These are phyloP conservation scores for Sclerotinia minor DNA, from an alignment of 2,329 filamentous ascomycete species.

Conservation along the genomic window DNA sequence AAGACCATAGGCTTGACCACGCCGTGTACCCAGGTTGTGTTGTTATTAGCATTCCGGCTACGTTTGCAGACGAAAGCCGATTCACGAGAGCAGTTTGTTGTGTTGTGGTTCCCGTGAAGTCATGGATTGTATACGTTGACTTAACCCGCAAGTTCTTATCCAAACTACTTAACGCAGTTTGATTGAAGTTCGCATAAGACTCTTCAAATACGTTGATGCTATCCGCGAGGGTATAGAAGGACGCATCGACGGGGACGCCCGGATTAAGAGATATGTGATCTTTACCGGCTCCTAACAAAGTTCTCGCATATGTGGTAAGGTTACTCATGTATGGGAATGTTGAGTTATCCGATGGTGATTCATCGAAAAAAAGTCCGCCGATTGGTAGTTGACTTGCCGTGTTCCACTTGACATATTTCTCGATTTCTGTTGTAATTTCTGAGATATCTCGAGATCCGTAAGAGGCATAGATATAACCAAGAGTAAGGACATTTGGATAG, in stretches of 20 bases:
- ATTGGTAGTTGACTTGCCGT: conserved; percentile 18
- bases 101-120: conserved; percentile 26
- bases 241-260: conserved; percentile 30
- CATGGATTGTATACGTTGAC: conserved; percentile 32
- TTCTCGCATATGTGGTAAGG: conserved; percentile 30
- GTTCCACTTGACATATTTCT: conserved; percentile 44
- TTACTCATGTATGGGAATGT: conserved; percentile 31
- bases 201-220: conserved; percentile 33
- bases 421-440: conserved; percentile 43
- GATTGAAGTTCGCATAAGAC: conserved; percentile 28
- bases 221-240: conserved; percentile 33
- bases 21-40: conserved; percentile 30
- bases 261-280: conserved; percentile 32
- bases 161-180: conserved; percentile 23
- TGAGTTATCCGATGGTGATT: conserved; percentile 22
- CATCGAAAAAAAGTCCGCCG: conserved; percentile 22
- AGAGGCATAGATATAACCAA: conserved; percentile 46
- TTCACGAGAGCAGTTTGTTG: conserved; percentile 30
- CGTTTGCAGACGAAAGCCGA: conserved; percentile 29
- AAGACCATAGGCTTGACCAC: conserved; percentile 25
- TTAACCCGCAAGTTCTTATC: conserved; percentile 24
- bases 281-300: conserved; percentile 28
- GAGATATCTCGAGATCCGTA: conserved; percentile 41
- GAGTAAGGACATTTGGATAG: conserved; percentile 40
- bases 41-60: conserved; percentile 31